Evolutionary conservation across 2,329 filamentous ascomycete species (phyloP).

Genomic region (Aspergillus sp.): DNA sequence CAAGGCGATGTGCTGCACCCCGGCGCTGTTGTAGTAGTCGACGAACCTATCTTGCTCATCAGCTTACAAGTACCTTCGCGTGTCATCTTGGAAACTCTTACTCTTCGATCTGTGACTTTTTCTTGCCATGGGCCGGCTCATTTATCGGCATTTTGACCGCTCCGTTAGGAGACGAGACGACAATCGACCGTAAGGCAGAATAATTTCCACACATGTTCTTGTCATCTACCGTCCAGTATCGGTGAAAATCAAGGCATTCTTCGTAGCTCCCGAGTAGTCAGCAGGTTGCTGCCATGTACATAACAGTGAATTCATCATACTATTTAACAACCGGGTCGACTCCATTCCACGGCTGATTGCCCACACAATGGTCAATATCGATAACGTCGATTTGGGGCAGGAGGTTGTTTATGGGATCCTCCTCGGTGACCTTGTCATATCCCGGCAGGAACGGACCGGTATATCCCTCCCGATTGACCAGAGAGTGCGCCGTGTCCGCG

Average conservation of each 20-base stretch:
- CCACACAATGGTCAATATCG: slow-evolving; percentile 90
- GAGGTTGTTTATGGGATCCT: slow-evolving; percentile 43
- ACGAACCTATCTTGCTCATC: slow-evolving; percentile 45
- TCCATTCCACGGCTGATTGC: slow-evolving; percentile 88
- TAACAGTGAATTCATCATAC: slow-evolving; percentile 22
- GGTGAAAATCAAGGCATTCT: slow-evolving; percentile 80
- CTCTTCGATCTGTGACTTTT: slow-evolving; percentile 88
- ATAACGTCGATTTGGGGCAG: slow-evolving; percentile 67
- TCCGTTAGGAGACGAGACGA: slow-evolving; percentile 80
- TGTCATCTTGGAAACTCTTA: slow-evolving; percentile 39
- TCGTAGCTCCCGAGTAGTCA: slow-evolving; percentile 58
- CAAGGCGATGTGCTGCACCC: slow-evolving; percentile 88
- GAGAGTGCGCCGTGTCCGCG: slow-evolving; percentile 85
- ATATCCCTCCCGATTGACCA: slow-evolving; percentile 70
- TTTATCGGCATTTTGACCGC: slow-evolving; percentile 94
- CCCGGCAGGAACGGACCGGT: slow-evolving; percentile 74
- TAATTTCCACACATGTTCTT: slow-evolving; percentile 85
- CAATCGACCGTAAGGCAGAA: slow-evolving; percentile 78
- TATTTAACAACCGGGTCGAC: slow-evolving; percentile 63
- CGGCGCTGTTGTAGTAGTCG: slow-evolving; percentile 79
- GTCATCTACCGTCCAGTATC: slow-evolving; percentile 94
- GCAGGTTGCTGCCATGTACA: neutral
- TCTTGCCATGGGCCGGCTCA: slow-evolving; percentile 81
- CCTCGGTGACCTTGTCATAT: slow-evolving; percentile 56
- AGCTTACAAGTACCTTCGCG: neutral